Evolutionary conservation across 2,329 filamentous ascomycete genomes (phyloP).

Genomic region (Claviceps sp.): DNA sequence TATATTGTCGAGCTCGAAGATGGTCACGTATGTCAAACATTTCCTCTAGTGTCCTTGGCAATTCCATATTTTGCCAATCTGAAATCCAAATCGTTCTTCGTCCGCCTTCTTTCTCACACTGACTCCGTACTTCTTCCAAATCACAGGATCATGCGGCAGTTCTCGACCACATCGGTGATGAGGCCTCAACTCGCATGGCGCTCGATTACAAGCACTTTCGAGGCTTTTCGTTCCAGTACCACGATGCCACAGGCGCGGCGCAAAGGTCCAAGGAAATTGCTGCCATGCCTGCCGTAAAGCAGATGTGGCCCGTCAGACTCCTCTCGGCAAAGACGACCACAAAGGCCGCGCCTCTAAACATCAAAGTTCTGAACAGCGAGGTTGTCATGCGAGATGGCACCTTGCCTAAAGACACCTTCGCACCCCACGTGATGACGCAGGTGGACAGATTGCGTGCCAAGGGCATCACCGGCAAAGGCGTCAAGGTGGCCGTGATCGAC

Average conservation of each 20-base stretch:
- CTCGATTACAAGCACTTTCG: slow-evolving; percentile 39
- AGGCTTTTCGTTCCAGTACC: slow-evolving; percentile 39
- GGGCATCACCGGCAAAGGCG: slow-evolving; percentile 35
- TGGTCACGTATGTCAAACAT: slow-evolving; percentile 23
- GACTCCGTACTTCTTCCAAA: no score
- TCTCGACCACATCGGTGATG: not conserved
- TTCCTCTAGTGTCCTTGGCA: not conserved
- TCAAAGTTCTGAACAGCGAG: not conserved
- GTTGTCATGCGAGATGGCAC: slow-evolving; percentile 12
- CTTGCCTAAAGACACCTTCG: slow-evolving; percentile 20
- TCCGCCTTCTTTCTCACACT: no score
- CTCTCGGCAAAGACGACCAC: slow-evolving; percentile 26
- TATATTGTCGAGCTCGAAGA: slow-evolving; percentile 43
- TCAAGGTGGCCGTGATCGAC: slow-evolving; percentile 41
- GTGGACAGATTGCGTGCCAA: slow-evolving; percentile 38
- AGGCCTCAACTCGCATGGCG: slow-evolving; percentile 30
- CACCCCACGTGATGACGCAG: slow-evolving; percentile 41
- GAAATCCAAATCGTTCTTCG: not conserved
- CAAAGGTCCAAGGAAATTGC: slow-evolving; percentile 27
- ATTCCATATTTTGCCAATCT: no score
- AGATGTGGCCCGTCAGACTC: slow-evolving; percentile 33
- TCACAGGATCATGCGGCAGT: slow-evolving; percentile 3
- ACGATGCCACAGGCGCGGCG: slow-evolving; percentile 30
- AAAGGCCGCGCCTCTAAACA: slow-evolving; percentile 29
- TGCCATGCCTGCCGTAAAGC: slow-evolving; percentile 30